These are phyloP conservation scores for Delphinella strobiligena DNA, from an alignment of 2,329 filamentous ascomycete species.

Conservation along the genomic window DNA sequence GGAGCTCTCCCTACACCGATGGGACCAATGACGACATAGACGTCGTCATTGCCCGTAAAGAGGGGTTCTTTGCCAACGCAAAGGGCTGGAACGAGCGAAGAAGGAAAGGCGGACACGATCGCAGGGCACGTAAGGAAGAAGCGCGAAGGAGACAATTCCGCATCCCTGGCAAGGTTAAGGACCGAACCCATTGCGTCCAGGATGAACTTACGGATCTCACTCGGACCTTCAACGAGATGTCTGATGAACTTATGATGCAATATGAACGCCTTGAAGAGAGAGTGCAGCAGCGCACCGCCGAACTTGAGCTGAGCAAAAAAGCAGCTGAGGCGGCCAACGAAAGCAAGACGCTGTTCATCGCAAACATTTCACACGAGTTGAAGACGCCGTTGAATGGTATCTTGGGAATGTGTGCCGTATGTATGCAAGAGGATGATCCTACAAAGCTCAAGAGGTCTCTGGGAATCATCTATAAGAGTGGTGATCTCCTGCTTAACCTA, in stretches of 20 bases:
- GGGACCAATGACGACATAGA: slow-evolving; percentile 32
- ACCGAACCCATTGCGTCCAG: slow-evolving; percentile 61
- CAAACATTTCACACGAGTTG: slow-evolving; percentile 78
- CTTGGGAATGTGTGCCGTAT: slow-evolving; percentile 83
- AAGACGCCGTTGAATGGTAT: slow-evolving; percentile 95
- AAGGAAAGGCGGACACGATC: slow-evolving; percentile 17
- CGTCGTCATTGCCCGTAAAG: slow-evolving; percentile 29
- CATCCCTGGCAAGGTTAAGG: slow-evolving; percentile 72
- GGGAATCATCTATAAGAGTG: slow-evolving; percentile 80
- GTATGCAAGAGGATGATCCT: slow-evolving; percentile 81
- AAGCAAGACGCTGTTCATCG: slow-evolving; percentile 95
- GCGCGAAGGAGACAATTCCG: slow-evolving; percentile 52
- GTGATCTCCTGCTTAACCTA: slow-evolving; percentile 70
- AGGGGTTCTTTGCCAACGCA: slow-evolving; percentile 30
- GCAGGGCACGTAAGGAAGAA: slow-evolving; percentile 25
- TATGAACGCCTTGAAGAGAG: slow-evolving; percentile 76
- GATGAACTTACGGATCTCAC: slow-evolving; percentile 81
- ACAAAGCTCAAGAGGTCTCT: slow-evolving; percentile 68
- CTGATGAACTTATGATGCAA: slow-evolving; percentile 75
- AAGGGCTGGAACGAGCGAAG: slow-evolving; percentile 14
- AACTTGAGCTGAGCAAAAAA: slow-evolving; percentile 81
- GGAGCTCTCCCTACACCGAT: slow-evolving; percentile 10
- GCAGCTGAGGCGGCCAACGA: slow-evolving; percentile 91
- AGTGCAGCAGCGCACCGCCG: slow-evolving; percentile 68
- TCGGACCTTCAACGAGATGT: slow-evolving; percentile 84